Evolutionary conservation across 2,329 filamentous ascomycete genomes (phyloP), one percentile per base, ranked within the genome.

Genomic region (Monilinia polystroma): DNA sequence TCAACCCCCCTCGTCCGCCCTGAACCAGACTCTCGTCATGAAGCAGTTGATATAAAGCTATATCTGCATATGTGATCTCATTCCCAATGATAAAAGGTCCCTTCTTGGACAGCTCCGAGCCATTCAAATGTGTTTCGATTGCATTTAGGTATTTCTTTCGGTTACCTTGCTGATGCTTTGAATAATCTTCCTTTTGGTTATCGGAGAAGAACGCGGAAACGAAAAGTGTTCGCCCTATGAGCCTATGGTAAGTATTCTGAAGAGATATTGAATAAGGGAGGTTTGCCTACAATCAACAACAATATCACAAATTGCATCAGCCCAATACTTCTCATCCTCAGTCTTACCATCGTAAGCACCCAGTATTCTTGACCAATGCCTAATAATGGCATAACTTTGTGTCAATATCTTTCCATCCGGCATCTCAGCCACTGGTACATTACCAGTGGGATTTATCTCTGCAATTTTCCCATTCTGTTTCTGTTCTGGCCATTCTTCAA

Each of bases 81-180:
- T 73, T 68, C 0, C 74, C 71, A 45, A 71, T 68, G 16, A 77
- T 65, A 62, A 72, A 77, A 10, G 76, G 73, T 2, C 76, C 74
- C 7, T 63, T 63, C 7, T 72, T 16, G 69, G 77, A 72, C 73
- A 80, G 68, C 26, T 75, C 70, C 32, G 71, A 71, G 4, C 65
- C 26, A 18, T 69, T 72, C 53, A 76, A 64, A 60, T 74, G 74
- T 57, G 78, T 77, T 51, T 79, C 78, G 70, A 80, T 75, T 14
- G 77, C 76, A 57, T 54, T 16, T 3, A 63, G 49, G 23, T 63
- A 63, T 32, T 45, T 55, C 18, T 54, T 29, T 41, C 20, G 18
- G 26, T 41, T 11, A 10, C 60, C 60, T 54, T 63, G 35, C 26
- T 63, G 49, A 32, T 63, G 35, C 12, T 41, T 54, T 18, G 60